A percentile compares a stretch with the other conserved stretches of the same genome.
Conservation (phyloP, 1,284 basidiomycete species). For the Coniferiporia weirii region DNA sequence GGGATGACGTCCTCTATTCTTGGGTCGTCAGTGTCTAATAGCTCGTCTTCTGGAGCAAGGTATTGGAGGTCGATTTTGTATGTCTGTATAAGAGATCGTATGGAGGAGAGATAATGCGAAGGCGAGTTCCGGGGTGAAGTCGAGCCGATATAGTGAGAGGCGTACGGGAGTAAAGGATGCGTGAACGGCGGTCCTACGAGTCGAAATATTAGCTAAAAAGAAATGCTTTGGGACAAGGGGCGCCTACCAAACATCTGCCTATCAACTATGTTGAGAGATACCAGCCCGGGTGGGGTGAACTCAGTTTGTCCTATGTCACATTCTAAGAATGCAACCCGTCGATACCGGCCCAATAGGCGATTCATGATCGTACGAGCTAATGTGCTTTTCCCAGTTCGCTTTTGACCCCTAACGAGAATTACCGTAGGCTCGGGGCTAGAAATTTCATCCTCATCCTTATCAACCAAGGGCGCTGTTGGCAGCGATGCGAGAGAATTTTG, state of each 20-base stretch:
- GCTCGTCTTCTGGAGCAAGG: conserved; percentile 26
- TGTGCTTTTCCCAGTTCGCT: conserved; percentile 87
- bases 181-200: conserved; percentile 77
- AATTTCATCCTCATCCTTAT: not conserved
- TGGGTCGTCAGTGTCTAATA: conserved; percentile 27
- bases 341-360: conserved; percentile 52
- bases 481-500: conserved; percentile 3
- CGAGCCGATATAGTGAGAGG: conserved; percentile 83
- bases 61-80: conserved; percentile 71
- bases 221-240: conserved; percentile 1
- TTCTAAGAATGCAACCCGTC: conserved; percentile 83
- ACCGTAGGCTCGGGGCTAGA: not conserved
- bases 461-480: not conserved
- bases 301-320: conserved; percentile 93
- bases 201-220: not conserved
- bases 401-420: conserved; percentile 76
- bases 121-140: conserved; percentile 77
- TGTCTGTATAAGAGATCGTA: conserved; percentile 62
- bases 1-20: conserved; percentile 61
- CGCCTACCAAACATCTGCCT: conserved; percentile 62
- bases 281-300: conserved; percentile 84
- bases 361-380: conserved; percentile 79
- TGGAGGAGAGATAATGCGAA: conserved; percentile 69
- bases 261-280: conserved; percentile 74
- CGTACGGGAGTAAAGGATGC: conserved; percentile 65